Evolutionary conservation across 2,329 filamentous ascomycete genomes (phyloP).

Genomic region (Byssochlamys sp.): DNA sequence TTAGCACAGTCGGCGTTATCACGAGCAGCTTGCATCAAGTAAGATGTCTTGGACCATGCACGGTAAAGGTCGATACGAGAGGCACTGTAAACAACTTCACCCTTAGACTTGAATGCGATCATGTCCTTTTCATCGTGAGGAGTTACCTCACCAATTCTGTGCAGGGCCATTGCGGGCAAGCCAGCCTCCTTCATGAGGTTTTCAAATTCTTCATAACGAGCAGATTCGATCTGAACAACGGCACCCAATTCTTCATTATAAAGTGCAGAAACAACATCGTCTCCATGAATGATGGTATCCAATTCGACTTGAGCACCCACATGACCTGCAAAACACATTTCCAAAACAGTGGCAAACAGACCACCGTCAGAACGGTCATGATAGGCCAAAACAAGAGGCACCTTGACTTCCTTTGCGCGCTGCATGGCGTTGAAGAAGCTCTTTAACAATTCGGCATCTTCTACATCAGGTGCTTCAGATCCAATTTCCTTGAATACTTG

Average conservation of each 20-base stretch:
- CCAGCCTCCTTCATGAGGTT: constrained; percentile 70
- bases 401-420: constrained; percentile 55
- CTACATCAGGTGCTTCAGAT: constrained; percentile 74
- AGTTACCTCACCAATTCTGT: constrained; percentile 74
- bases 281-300: constrained; percentile 54
- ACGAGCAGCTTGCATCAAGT: constrained; percentile 79
- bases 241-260: constrained; percentile 96
- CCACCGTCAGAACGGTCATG: constrained; percentile 92
- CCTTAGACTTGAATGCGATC: constrained; percentile 63
- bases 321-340: constrained; percentile 97
- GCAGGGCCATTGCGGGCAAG: no score
- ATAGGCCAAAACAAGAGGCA: constrained; percentile 73
- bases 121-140: constrained; percentile 59
- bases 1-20: constrained; percentile 85
- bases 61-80: constrained; percentile 67
- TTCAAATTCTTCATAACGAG: constrained; percentile 81
- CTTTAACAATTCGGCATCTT: constrained; percentile 67
- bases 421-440: constrained; percentile 87
- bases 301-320: constrained; percentile 79
- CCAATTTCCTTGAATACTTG: constrained; percentile 83
- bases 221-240: constrained; percentile 93
- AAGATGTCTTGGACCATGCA: constrained; percentile 79
- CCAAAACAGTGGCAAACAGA: constrained; percentile 75
- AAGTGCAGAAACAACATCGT: constrained; percentile 62
- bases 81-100: constrained; percentile 58